phyloP scores from a whole-genome alignment of 1,284 basidiomycete species.

The Cryptococcus maquisensis region DNA sequence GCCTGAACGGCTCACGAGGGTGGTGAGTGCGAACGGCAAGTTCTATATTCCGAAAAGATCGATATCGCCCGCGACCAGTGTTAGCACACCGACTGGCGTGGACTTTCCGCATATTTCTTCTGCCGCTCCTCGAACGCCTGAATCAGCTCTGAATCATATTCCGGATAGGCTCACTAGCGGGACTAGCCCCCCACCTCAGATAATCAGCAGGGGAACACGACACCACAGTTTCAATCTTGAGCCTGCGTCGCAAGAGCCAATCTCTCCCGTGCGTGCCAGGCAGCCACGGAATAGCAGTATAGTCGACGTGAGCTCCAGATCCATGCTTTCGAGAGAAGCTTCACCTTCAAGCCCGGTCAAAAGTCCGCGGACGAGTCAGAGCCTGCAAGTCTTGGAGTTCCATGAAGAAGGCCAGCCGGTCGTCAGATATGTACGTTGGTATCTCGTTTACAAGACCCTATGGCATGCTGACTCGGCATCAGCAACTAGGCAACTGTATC shows the following conservation, averaged over 20 bases:
- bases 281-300: conserved; percentile 31
- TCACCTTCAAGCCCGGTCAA: conserved; percentile 47
- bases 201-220: too few species aligned
- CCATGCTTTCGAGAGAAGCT: conserved; percentile 22
- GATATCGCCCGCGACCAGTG: conserved; percentile 20
- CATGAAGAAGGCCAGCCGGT: conserved; percentile 73
- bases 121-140: background rate
- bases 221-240: too few species aligned
- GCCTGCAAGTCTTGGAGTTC: conserved; percentile 71
- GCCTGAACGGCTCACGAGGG: conserved; percentile 1
- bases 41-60: conserved; percentile 36
- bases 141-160: too few species aligned
- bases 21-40: conserved; percentile 31
- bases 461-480: conserved; percentile 4
- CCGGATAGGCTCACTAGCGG: too few species aligned
- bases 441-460: background rate
- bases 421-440: conserved; percentile 71
- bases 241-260: too few species aligned
- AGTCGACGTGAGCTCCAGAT: conserved; percentile 27
- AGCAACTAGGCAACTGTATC: conserved; percentile 95
- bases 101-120: conserved; percentile 5
- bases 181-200: too few species aligned
- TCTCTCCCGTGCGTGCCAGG: conserved; percentile 4
- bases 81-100: conserved; percentile 7
- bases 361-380: conserved; percentile 52